Conservation (phyloP, 768 basidiomycete genomes). For the Termitomyces sp. region DNA sequence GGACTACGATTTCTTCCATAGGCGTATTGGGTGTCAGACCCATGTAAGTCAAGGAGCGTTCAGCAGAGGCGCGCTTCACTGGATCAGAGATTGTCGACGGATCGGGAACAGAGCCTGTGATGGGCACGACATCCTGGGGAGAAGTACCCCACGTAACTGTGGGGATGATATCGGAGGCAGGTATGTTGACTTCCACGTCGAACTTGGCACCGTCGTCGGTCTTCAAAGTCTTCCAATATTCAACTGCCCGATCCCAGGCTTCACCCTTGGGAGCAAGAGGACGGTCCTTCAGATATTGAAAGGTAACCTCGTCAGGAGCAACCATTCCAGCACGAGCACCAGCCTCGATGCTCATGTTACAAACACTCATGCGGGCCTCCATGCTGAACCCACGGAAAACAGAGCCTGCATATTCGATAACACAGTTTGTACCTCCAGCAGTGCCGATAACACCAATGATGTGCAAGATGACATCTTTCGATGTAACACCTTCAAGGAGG, state of each 20-base stretch:
- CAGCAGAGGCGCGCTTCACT: slow-evolving; percentile 62
- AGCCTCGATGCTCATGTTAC: slow-evolving; percentile 95
- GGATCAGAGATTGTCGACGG: slow-evolving; percentile 64
- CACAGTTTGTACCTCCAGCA: slow-evolving; percentile 89
- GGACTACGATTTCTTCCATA: slow-evolving; percentile 76
- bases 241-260: slow-evolving; percentile 79
- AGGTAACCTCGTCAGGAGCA: slow-evolving; percentile 85
- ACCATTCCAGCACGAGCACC: slow-evolving; percentile 93
- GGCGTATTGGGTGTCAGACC: slow-evolving; percentile 73
- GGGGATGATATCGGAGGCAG: slow-evolving; percentile 82
- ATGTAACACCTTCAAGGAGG: slow-evolving; percentile 76
- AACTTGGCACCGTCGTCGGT: slow-evolving; percentile 83
- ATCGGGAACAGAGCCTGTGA: slow-evolving; percentile 78
- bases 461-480: slow-evolving; percentile 88
- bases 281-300: slow-evolving; percentile 76
- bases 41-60: slow-evolving; percentile 84
- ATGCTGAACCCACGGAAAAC: slow-evolving; percentile 82
- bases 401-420: slow-evolving; percentile 90
- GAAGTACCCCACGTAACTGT: slow-evolving; percentile 94
- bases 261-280: slow-evolving; percentile 82
- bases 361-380: slow-evolving; percentile 89
- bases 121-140: slow-evolving; percentile 83
- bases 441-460: slow-evolving; percentile 91
- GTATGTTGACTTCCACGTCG: slow-evolving; percentile 77
- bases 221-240: slow-evolving; percentile 81